These are phyloP conservation scores for Hypoxylon rickii DNA, from an alignment of 495 filamentous ascomycete genomes.

Conservation along the genomic window DNA sequence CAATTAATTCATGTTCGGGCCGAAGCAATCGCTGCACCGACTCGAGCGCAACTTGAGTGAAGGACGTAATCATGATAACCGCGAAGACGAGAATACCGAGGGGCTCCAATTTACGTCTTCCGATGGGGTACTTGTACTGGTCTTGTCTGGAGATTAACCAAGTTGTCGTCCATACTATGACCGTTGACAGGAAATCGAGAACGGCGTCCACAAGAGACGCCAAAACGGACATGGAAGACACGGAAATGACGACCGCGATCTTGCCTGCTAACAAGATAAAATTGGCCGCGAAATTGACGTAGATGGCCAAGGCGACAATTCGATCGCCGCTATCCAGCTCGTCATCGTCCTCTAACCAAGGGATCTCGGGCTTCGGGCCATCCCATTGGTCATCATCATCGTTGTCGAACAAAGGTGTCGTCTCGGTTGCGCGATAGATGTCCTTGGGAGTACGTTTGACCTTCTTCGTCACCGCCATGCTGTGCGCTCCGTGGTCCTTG, in stretches of 20 bases:
- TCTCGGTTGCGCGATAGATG: conserved; percentile 77
- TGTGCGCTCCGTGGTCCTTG: conserved; percentile 4
- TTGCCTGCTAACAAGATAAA: conserved; percentile 77
- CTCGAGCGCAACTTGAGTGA: conserved; percentile 80
- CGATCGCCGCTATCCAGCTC: conserved; percentile 66
- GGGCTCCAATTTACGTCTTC: conserved; percentile 72
- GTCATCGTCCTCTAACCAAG: conserved; percentile 56
- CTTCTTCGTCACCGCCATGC: conserved; percentile 42
- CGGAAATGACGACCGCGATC: conserved; percentile 75
- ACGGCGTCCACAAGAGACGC: conserved; percentile 88
- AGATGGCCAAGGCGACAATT: conserved; percentile 79
- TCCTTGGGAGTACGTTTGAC: conserved; percentile 80
- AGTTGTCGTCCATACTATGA: conserved; percentile 86
- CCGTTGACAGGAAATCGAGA: conserved; percentile 84
- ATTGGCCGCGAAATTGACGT: conserved; percentile 86
- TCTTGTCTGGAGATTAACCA: conserved; percentile 73
- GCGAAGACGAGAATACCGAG: conserved; percentile 81
- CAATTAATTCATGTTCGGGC: conserved; percentile 67
- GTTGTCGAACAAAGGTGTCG: conserved; percentile 61
- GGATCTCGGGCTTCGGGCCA: conserved; percentile 51
- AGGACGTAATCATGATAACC: conserved; percentile 84
- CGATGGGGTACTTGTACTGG: conserved; percentile 82
- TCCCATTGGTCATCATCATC: conserved; percentile 43
- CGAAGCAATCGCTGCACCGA: conserved; percentile 69
- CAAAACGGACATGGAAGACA: conserved; percentile 84